Base-by-base conservation (phyloP, 768 basidiomycete species). In the Dendrothele bispora region DNA sequence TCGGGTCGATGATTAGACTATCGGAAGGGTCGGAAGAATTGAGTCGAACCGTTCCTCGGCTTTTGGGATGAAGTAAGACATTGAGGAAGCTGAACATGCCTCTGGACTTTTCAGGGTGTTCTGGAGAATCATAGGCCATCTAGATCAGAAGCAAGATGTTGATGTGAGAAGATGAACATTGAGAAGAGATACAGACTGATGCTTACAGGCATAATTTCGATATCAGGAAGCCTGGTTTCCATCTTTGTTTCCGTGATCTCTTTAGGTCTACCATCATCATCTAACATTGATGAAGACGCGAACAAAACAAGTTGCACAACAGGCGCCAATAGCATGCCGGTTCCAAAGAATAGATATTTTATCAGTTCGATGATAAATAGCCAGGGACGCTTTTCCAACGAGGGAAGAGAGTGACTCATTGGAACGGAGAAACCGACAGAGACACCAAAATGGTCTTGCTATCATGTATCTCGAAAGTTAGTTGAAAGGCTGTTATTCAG, bases 11-110 rank as follows among this genome's bases (percentile, higher is more conserved):
- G 14, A 46, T n/a, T 6, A 38, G 45, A 5, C 35, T 34, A 26
- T 46, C 36, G 26, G 34, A 39, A 18, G 45, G 45, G 20, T 46
- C 21, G n/a, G 22, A 17, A 17, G 45, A 46, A 12, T 34, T 37
- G 4, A 46, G 25, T 4, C 45, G 34, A 11, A 46, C 45, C 7
- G 45, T 46, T n/a, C 45, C 45, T 36, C 36, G 36, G 26, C 45
- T 46, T 46, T 46, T 7, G 15, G 45, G 45, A 15, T 38, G 45
- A 15, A 46, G 36, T 12, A 46, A 35, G 15, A 46, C 45, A 17
- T 46, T 46, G 7, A 46, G 35, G 30, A 46, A 46, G 22, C 45
- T 46, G 3, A 46, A 46, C 45, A 46, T 39, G 45, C 45, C 45
- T 21, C 45, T 18, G 18, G 34, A 37, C 14, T 8, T 38, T 39